phyloP scores from a whole-genome alignment of 2,329 filamentous ascomycete genomes.

The Ilyonectria robusta region DNA sequence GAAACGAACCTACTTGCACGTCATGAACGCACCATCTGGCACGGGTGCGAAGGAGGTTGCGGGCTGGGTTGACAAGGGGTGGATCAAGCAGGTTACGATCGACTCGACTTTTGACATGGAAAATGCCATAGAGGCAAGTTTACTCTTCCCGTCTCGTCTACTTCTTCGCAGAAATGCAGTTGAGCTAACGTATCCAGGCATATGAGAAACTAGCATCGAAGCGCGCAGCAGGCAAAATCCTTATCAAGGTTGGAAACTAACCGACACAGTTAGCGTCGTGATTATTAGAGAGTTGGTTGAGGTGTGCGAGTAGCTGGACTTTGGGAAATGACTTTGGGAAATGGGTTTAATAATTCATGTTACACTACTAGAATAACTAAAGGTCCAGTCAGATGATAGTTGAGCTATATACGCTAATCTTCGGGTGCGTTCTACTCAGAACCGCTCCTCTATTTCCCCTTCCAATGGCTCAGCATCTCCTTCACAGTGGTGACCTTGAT shows the following conservation, averaged over 20 bases:
- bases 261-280: too few relatives aligned
- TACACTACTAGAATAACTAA: too few relatives aligned
- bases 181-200: background rate
- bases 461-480: slow-evolving; percentile 12
- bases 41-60: slow-evolving; percentile 20
- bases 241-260: background rate
- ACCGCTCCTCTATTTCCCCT: too few relatives aligned
- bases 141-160: too few relatives aligned
- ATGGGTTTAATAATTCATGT: too few relatives aligned
- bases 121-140: slow-evolving; percentile 18
- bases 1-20: background rate
- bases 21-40: slow-evolving; percentile 8
- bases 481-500: slow-evolving; percentile 18
- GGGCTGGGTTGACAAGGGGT: slow-evolving; percentile 26
- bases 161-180: background rate
- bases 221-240: background rate
- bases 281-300: too few relatives aligned
- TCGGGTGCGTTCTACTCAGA: too few relatives aligned
- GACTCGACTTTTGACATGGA: slow-evolving; percentile 39
- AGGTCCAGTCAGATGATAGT: too few relatives aligned
- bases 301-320: too few relatives aligned
- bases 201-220: background rate
- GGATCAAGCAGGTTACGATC: slow-evolving; percentile 34
- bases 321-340: too few relatives aligned
- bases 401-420: too few relatives aligned